Conservation (phyloP, 305 asterid species). For the Solanum aculeatissimum region DNA sequence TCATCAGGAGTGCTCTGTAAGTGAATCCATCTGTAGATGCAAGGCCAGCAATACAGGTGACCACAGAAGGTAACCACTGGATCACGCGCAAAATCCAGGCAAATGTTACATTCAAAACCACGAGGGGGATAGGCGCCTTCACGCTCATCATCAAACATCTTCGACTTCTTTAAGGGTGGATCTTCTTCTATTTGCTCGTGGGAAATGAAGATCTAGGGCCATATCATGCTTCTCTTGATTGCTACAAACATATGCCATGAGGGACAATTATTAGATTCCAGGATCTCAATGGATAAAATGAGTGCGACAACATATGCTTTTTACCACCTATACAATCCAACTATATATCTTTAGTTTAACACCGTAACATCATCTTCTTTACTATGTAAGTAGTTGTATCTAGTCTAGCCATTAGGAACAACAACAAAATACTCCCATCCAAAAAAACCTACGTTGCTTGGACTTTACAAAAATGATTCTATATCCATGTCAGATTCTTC, state of each 20-base stretch:
- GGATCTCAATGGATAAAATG: not conserved
- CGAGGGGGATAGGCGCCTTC: slow-evolving; percentile 13
- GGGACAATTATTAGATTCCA: not conserved
- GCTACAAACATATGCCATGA: not conserved
- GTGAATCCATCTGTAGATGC: slow-evolving; percentile 66
- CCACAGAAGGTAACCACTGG: slow-evolving; percentile 84
- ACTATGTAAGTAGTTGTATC: too few relatives aligned
- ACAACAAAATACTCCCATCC: not conserved
- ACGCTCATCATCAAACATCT: slow-evolving; percentile 7
- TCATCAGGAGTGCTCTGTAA: slow-evolving; percentile 10
- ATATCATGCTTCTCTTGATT: not conserved
- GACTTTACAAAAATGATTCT: not conserved
- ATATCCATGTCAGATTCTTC: not conserved
- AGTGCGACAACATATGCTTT: not conserved
- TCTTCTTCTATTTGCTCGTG: not conserved
- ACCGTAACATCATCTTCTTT: too few relatives aligned
- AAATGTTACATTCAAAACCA: slow-evolving; percentile 70
- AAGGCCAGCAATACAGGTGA: slow-evolving; percentile 88
- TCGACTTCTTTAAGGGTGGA: slow-evolving; percentile 11
- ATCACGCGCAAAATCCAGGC: slow-evolving; percentile 58
- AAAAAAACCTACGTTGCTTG: not conserved
- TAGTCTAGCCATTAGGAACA: not conserved
- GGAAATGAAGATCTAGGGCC: not conserved
- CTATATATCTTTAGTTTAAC: not conserved
- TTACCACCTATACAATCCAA: not conserved